Percentiles rank a stretch among this genome's conserved stretches.
These are phyloP conservation scores for Irpex sp. DNA, from an alignment of 1,284 basidiomycete genomes.

Conservation along the genomic window DNA sequence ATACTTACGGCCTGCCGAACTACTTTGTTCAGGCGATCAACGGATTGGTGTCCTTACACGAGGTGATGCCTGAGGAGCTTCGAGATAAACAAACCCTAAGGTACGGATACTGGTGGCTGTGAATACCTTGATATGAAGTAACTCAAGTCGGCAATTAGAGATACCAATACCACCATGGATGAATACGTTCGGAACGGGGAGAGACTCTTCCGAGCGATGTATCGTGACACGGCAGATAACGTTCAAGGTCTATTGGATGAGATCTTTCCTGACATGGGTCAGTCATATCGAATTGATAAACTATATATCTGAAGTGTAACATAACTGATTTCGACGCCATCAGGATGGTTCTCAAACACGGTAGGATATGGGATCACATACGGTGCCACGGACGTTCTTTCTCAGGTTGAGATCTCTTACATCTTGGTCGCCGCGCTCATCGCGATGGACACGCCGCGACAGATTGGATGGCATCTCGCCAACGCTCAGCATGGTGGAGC, in stretches of 20 bases:
- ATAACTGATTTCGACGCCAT: not conserved
- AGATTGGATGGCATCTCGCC: constrained; percentile 52
- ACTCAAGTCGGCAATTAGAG: not conserved
- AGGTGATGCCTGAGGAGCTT: constrained; percentile 31
- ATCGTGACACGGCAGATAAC: constrained; percentile 43
- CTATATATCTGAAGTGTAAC: not conserved
- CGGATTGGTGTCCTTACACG: constrained; percentile 27
- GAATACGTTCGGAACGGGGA: constrained; percentile 40
- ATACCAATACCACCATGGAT: constrained; percentile 22
- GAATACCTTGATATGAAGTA: not conserved
- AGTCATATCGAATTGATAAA: not conserved
- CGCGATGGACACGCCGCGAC: constrained; percentile 46
- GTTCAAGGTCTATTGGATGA: constrained; percentile 39
- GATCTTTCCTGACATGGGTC: constrained; percentile 59
- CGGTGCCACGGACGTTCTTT: constrained; percentile 36
- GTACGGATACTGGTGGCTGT: constrained; percentile 14
- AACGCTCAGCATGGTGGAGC: constrained; percentile 36
- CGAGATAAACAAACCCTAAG: constrained; percentile 27
- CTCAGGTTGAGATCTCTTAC: constrained; percentile 44
- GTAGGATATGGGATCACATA: constrained; percentile 51
- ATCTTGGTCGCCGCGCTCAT: constrained; percentile 47
- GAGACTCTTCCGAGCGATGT: constrained; percentile 40
- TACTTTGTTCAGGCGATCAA: constrained; percentile 27
- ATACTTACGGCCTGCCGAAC: not conserved
- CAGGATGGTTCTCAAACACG: constrained; percentile 46